Evolutionary conservation across 257 asterid genomes (phyloP), one percentile per base, ranked within the genome.

Genomic region (Solanum piurae): DNA sequence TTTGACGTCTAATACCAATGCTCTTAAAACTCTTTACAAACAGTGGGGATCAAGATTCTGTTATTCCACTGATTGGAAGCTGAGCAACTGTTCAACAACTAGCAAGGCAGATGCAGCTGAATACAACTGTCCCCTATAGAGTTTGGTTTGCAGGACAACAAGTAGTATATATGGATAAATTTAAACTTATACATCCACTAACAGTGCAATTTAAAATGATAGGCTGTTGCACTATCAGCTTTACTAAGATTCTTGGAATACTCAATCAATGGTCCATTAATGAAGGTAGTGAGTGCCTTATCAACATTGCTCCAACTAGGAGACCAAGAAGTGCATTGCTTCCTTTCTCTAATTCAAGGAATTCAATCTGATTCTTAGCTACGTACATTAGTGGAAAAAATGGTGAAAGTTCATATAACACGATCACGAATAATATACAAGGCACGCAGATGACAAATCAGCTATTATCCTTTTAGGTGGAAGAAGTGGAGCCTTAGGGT

Each of bases 281-380:
- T 86, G 91, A 96, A 96, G 44, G 94, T 86, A 18, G 95, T 89
- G 7, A 95, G 91, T 31, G 99, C 95, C 91, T 95, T 95, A 86
- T 96, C 95, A 29, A 96, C 98, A 89, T 91, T 94, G 91, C 96
- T 94, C 99, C 98, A 96, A 87, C 99, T 98, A 7, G 98, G 99
- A 9, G 99, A 92, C 99, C 98, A 96, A 96, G 98, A 89, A 96
- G 98, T 20, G 98, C 99, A 62, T 96, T 96, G 91, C 99, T 96
- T 87, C 98, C 97, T 83, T 92, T 94, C 91, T 96, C 98, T 25
- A 88, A 89, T 25, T 95, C 98, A 69, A 13, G 9, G 40, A 12
- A 69, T 69, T 69, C 79, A 31, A 33, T 33, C 79, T 72, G 44
- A 72, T 16, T 33, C 14, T 72, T 34, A 33, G 77, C 25, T 34